Evolutionary conservation across 495 filamentous ascomycete genomes (phyloP), one percentile per base, ranked within the genome.

Genomic region (Xylaria intraflava): DNA sequence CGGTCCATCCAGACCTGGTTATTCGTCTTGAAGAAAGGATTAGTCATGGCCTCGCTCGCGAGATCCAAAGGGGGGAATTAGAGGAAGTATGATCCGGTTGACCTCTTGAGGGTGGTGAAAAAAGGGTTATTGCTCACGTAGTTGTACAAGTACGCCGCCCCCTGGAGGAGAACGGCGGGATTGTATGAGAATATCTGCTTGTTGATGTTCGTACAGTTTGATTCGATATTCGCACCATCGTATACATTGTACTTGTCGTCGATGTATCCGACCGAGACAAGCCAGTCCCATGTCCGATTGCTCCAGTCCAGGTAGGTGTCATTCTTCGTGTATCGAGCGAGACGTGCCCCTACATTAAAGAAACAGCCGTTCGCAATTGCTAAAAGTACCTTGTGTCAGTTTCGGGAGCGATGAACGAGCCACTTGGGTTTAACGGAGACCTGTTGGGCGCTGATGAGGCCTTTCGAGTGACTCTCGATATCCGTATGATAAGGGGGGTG

Each of bases 331-430:
- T 90, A 93, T 45, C 77, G 78, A 0, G 86, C 87, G 47, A 96
- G 74, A 8, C 90, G 78, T 2, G 90, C 82, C 8, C 85, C 88
- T 14, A 95, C 72, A 55, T 93, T 86, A 70, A 96, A 94, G 71
- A 92, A 91, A 54, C 85, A 83, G 19, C 88, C 90, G 56, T 90
- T 93, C 3, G 86, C 86, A 55, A 93, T 88, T 19, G 69, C 72
- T 72, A 31, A 8, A 45, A 8, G 7, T 27, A 19, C 16, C 22
- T 12, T 39, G 2, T 38, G 41, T 53, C 16, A 53, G 41, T 43
- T 11, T 46, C 3, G 8, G 22, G 1, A 17, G 9, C 8, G 17
- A 27, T 1, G 7, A 7, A 19, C 16, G 22, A 2, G 10, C 7
- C 33, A 12, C 14, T 12, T 16, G 11, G 48, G 17, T 12, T 14